These are phyloP conservation scores for Acacia crassicarpa DNA, from an alignment of 306 rosid genomes.

Conservation along the genomic window DNA sequence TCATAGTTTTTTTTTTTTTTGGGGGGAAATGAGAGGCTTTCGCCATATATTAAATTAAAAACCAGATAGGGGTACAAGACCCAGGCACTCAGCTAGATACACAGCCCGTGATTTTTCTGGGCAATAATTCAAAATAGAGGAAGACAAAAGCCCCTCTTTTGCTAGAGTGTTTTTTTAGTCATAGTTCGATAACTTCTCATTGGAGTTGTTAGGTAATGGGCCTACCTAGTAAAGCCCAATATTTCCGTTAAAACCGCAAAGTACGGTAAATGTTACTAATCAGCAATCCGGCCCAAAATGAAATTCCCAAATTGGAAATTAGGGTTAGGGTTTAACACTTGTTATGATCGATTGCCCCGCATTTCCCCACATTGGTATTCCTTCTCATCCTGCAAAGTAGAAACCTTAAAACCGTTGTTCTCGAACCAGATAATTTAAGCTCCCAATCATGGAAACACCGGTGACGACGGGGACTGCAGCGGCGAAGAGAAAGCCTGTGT, in stretches of 20 bases:
- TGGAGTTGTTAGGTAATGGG: not conserved
- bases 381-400: not conserved
- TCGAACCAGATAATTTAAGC: not conserved
- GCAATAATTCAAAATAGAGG: no score
- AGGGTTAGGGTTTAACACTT: slow-evolving; percentile 43
- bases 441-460: not conserved
- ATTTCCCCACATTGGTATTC: not conserved
- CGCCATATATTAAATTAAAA: no score
- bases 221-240: not conserved
- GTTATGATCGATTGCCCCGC: not conserved
- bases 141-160: no score
- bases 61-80: no score
- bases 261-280: not conserved
- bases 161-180: no score
- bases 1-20: no score
- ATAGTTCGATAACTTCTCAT: not conserved
- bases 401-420: not conserved
- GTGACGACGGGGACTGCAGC: slow-evolving; percentile 42
- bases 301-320: slow-evolving; percentile 36
- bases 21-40: no score
- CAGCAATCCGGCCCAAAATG: slow-evolving; percentile 22
- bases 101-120: no score
- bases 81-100: no score
- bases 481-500: slow-evolving; percentile 82
- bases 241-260: not conserved